Percentiles rank a stretch among this genome's conserved stretches.
phyloP scores from a whole-genome alignment of 2,329 filamentous ascomycete species.

The Curvularia sp. region DNA sequence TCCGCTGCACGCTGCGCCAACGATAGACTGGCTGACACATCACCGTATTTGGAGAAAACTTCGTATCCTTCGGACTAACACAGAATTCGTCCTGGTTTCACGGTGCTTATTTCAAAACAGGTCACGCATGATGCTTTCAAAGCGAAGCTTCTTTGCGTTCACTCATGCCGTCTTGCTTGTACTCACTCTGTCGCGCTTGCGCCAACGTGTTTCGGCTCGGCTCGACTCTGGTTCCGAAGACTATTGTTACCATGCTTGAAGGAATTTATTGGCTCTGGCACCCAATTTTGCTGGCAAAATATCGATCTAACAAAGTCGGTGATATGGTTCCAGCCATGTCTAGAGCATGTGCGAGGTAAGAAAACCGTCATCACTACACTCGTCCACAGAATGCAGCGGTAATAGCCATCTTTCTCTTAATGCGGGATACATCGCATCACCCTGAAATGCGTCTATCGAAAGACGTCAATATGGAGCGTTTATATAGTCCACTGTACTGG shows the following conservation, averaged over 20 bases:
- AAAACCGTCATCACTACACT: neutral
- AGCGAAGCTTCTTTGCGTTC: neutral
- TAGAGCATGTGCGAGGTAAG: neutral
- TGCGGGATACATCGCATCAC: neutral
- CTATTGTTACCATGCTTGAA: neutral
- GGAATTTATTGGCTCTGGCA: neutral
- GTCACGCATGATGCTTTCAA: neutral
- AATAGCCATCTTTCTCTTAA: neutral
- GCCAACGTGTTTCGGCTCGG: neutral
- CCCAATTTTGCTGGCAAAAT: neutral
- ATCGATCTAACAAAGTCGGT: neutral
- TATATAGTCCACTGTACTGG: neutral
- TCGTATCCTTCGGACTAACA: neutral
- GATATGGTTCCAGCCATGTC: neutral
- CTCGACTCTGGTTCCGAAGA: neutral
- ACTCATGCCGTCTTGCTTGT: neutral
- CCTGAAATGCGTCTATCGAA: neutral
- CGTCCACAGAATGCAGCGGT: neutral
- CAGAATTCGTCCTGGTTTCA: neutral
- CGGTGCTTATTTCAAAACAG: neutral
- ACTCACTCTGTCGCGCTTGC: neutral
- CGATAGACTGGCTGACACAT: neutral
- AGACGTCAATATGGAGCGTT: neutral
- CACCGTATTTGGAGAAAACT: neutral
- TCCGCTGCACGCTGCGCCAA: neutral